Conservation (phyloP, 306 rosid genomes). For the Quercus alba region DNA sequence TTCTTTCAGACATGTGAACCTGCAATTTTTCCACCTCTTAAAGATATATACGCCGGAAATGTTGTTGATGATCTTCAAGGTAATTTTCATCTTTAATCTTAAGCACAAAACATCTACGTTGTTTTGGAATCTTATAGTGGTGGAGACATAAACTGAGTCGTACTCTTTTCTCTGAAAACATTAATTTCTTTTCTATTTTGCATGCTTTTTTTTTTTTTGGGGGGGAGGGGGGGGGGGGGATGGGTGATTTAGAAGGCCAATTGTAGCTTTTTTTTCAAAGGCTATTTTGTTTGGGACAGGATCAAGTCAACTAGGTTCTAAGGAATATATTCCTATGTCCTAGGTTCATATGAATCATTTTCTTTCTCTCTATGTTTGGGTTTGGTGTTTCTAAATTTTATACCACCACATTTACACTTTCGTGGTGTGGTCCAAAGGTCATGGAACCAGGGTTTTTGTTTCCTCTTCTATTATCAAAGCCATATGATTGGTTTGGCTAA, state of each 20-base stretch:
- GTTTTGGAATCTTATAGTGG: no score
- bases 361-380: neutral
- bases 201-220: no score
- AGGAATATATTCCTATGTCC: no score
- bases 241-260: no score
- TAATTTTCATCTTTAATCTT: conserved; percentile 31
- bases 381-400: neutral
- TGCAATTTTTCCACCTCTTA: conserved; percentile 86
- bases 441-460: neutral
- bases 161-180: no score
- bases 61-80: conserved; percentile 77
- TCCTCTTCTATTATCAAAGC: neutral
- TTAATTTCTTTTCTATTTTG: no score
- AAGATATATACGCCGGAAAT: conserved; percentile 70
- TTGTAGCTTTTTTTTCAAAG: no score
- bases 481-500: neutral
- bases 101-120: neutral
- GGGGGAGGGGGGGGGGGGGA: no score
- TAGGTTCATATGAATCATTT: no score
- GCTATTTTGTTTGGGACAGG: no score
- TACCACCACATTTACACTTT: neutral
- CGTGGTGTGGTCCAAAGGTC: neutral
- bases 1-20: conserved; percentile 75
- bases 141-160: no score
- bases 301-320: no score